Percentiles rank a stretch among this genome's conserved stretches.
Evolutionary conservation across 805 yeast species (phyloP).

Genomic region (Wickerhamiella vanderwaltii): DNA sequence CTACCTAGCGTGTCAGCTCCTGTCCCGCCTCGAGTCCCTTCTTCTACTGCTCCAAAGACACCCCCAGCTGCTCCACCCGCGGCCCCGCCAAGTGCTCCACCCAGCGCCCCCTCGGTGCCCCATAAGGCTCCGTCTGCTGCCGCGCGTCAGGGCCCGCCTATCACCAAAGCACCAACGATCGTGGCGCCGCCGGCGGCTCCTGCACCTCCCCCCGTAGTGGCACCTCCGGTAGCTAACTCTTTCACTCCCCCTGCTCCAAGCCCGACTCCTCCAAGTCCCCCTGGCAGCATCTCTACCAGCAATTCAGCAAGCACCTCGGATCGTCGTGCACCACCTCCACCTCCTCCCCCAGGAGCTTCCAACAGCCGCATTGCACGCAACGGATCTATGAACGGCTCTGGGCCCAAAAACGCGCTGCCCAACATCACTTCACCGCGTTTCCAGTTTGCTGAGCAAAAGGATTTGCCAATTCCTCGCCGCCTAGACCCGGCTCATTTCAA

Average conservation of each 20-base stretch:
- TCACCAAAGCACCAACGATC: constrained; percentile 18
- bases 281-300: neutral
- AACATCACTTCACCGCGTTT: constrained; percentile 62
- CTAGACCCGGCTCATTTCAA: constrained; percentile 37
- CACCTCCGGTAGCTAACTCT: constrained; percentile 15
- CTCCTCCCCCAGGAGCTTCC: constrained; percentile 10
- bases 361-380: constrained; percentile 8
- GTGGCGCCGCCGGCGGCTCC: constrained; percentile 17
- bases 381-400: neutral
- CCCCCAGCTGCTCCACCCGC: constrained; percentile 23
- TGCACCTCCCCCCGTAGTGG: constrained; percentile 15
- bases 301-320: constrained; percentile 2
- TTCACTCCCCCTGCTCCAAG: constrained; percentile 11
- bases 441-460: constrained; percentile 50
- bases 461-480: constrained; percentile 75
- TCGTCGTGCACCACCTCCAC: constrained; percentile 11
- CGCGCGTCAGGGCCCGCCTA: constrained; percentile 19
- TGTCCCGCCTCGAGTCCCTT: constrained; percentile 2
- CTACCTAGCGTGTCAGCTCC: constrained; percentile 19
- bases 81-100: constrained; percentile 21
- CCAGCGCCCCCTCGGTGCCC: constrained; percentile 20
- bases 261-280: constrained; percentile 11
- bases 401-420: constrained; percentile 21
- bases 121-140: constrained; percentile 20
- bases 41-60: too few relatives aligned